These are phyloP conservation scores for Colletotrichum orchidophilum DNA, from an alignment of 2,329 filamentous ascomycete genomes.

Conservation along the genomic window DNA sequence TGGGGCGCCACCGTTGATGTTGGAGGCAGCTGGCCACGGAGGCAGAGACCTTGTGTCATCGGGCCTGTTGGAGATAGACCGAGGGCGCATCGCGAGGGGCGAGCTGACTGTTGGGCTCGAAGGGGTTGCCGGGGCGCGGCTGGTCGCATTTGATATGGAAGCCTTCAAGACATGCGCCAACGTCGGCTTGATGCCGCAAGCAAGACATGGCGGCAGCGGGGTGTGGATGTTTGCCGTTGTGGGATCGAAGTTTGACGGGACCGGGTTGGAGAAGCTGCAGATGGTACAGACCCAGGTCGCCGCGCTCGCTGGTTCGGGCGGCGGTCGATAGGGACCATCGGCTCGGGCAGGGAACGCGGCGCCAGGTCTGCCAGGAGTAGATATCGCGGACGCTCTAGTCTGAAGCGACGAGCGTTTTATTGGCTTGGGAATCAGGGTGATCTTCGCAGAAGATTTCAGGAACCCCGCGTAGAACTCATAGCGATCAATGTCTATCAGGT, in stretches of 20 bases:
- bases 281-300: conserved; percentile 97
- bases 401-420: conserved; percentile 71
- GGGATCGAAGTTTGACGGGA: conserved; percentile 94
- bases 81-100: conserved; percentile 26
- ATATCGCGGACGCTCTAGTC: conserved; percentile 58
- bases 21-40: conserved; percentile 32
- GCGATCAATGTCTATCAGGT: conserved; percentile 90
- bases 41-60: conserved; percentile 16
- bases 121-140: conserved; percentile 51
- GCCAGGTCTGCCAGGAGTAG: conserved; percentile 56
- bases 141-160: conserved; percentile 78
- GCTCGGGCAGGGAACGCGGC: conserved; percentile 57
- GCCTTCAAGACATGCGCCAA: conserved; percentile 87
- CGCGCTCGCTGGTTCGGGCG: conserved; percentile 57
- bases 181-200: conserved; percentile 93
- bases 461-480: conserved; percentile 95
- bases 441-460: conserved; percentile 92
- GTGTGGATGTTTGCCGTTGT: conserved; percentile 81
- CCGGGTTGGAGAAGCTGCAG: conserved; percentile 92
- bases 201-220: conserved; percentile 84
- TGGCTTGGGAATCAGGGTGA: conserved; percentile 87
- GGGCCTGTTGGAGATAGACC: conserved; percentile 9
- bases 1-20: conserved; percentile 34
- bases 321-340: conserved; percentile 53
- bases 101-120: conserved; percentile 37